A percentile compares a stretch with the other conserved stretches of the same genome.
phyloP scores from a whole-genome alignment of 2,329 filamentous ascomycete genomes.

The Fusarium subtropicale region DNA sequence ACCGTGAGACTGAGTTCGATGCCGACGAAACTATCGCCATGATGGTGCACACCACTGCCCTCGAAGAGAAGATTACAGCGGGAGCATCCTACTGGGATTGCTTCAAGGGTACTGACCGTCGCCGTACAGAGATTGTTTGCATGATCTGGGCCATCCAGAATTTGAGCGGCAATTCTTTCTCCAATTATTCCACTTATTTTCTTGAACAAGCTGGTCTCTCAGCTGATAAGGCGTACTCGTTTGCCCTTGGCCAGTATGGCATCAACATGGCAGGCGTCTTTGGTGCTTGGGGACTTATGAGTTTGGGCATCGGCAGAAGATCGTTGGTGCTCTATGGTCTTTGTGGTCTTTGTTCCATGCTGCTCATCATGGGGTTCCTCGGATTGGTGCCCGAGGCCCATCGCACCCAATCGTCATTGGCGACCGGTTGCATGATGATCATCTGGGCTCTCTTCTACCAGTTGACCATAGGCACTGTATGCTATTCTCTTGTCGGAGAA shows the following conservation, averaged over 20 bases:
- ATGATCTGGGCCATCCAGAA: slow-evolving; percentile 74
- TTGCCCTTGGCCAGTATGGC: slow-evolving; percentile 72
- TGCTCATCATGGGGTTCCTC: slow-evolving; percentile 86
- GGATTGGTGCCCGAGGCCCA: slow-evolving; percentile 75
- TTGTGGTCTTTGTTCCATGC: slow-evolving; percentile 77
- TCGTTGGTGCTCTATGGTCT: slow-evolving; percentile 82
- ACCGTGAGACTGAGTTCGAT: slow-evolving; percentile 77
- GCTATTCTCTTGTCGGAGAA: slow-evolving; percentile 89
- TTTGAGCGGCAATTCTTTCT: slow-evolving; percentile 72
- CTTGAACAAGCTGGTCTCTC: slow-evolving; percentile 69
- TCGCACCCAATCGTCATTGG: slow-evolving; percentile 71
- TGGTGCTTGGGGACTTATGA: slow-evolving; percentile 85
- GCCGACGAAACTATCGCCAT: slow-evolving; percentile 87
- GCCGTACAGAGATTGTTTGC: slow-evolving; percentile 79
- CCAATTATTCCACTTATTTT: slow-evolving; percentile 74
- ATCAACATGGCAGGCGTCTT: slow-evolving; percentile 86
- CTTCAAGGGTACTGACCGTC: slow-evolving; percentile 81
- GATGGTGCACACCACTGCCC: slow-evolving; percentile 89
- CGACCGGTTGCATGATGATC: slow-evolving; percentile 88
- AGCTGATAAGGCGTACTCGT: slow-evolving; percentile 65
- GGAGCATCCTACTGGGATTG: slow-evolving; percentile 84
- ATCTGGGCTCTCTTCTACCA: slow-evolving; percentile 87
- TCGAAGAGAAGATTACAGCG: slow-evolving; percentile 79
- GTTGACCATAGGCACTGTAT: slow-evolving; percentile 87
- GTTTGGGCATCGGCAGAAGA: slow-evolving; percentile 77